Evolutionary conservation across 768 basidiomycete genomes (phyloP).

Genomic region (Tephrocybe sp.): DNA sequence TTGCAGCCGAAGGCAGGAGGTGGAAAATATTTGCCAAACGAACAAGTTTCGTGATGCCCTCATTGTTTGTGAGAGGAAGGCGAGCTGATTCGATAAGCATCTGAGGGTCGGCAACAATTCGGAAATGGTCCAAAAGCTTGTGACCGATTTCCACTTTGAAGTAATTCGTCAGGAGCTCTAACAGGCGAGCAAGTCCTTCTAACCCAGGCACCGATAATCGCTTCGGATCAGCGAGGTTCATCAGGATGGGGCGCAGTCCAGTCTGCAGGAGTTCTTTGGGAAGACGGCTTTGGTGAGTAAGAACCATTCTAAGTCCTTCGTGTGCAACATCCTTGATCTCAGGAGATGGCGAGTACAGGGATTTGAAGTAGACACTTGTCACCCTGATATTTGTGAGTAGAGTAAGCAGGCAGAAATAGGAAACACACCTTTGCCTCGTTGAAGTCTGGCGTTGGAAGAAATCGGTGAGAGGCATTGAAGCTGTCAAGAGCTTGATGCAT

Average conservation of each 20-base stretch:
- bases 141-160: constrained; percentile 99
- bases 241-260: constrained; percentile 91
- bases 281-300: constrained; percentile 85
- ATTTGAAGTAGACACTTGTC: constrained; percentile 96
- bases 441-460: constrained; percentile 84
- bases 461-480: constrained; percentile 92
- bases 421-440: constrained; percentile 76
- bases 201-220: constrained; percentile 87
- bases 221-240: constrained; percentile 97
- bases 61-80: constrained; percentile 80
- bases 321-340: constrained; percentile 97
- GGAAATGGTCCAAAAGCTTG: constrained; percentile 96
- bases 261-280: constrained; percentile 95
- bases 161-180: constrained; percentile 95
- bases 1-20: constrained; percentile 88
- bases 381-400: constrained; percentile 51
- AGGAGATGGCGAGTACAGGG: constrained; percentile 84
- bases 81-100: constrained; percentile 78
- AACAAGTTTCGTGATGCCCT: constrained; percentile 89
- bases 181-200: constrained; percentile 89
- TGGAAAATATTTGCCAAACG: constrained; percentile 98
- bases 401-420: background rate
- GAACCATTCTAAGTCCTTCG: constrained; percentile 85
- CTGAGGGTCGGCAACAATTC: constrained; percentile 85
- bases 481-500: constrained; percentile 89